Evolutionary conservation across 1,284 basidiomycete genomes (phyloP).

Genomic region (Blastosporella zonata): DNA sequence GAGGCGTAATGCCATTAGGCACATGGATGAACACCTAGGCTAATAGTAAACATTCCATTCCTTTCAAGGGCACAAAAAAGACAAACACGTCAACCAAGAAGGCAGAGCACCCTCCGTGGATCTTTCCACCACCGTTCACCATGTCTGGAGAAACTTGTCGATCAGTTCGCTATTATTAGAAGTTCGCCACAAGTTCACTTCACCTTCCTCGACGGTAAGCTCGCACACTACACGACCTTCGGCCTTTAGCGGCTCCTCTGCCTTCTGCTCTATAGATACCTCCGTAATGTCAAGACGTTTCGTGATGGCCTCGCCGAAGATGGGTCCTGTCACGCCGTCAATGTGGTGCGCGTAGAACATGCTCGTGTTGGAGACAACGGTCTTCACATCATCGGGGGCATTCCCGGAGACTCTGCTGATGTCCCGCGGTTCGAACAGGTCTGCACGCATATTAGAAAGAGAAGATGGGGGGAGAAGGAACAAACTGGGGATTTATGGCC

Average conservation of each 20-base stretch:
- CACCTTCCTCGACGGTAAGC: slow-evolving; percentile 46
- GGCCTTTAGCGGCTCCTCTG: slow-evolving; percentile 40
- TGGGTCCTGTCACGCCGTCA: slow-evolving; percentile 17
- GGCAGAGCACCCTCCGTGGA: slow-evolving; percentile 53
- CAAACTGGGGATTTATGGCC: neutral
- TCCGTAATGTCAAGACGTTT: slow-evolving; percentile 37
- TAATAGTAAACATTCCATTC: neutral
- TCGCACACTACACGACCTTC: slow-evolving; percentile 50
- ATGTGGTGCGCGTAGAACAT: slow-evolving; percentile 20
- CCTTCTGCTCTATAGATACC: slow-evolving; percentile 40
- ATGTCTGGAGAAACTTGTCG: slow-evolving; percentile 39
- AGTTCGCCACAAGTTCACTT: neutral
- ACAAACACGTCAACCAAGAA: slow-evolving; percentile 51
- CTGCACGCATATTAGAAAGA: slow-evolving; percentile 1
- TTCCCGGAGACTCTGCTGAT: slow-evolving; percentile 40
- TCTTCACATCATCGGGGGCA: slow-evolving; percentile 39
- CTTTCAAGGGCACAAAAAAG: neutral
- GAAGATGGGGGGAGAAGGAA: neutral
- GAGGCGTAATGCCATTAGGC: slow-evolving; percentile 33
- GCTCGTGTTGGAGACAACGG: slow-evolving; percentile 23
- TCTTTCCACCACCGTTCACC: slow-evolving; percentile 40
- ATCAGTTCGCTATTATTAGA: neutral
- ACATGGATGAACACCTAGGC: slow-evolving; percentile 44
- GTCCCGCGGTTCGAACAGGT: slow-evolving; percentile 11
- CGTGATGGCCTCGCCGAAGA: slow-evolving; percentile 33